Evolutionary conservation across 768 basidiomycete genomes (phyloP), one percentile per base, ranked within the genome.

Genomic region (Stropharia rugosoannulata): DNA sequence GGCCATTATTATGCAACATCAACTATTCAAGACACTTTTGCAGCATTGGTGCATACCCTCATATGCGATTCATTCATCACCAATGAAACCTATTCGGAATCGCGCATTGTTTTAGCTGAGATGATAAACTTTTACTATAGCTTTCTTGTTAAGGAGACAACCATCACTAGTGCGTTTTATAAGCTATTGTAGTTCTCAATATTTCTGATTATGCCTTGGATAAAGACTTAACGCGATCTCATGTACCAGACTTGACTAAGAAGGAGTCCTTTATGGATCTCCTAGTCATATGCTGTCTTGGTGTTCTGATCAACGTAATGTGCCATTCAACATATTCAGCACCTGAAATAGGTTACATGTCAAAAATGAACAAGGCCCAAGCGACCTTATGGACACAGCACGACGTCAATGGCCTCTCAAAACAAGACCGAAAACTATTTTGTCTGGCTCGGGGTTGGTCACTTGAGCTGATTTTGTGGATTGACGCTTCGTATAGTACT

Each of bases 1-100:
- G 59, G 63, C 2, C 67, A 69, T 48, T 68, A 58, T 29, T 65
- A 65, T 44, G n/a, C 58, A 0, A 45, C 59, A 0, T 29, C 43
- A 10, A 58, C 55, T 0, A 56, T 70, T 29, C 50, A 54, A 12
- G 50, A 56, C 2, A 63, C 64, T 0, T 40, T 59, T 8, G 43
- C 40, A 5, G 63, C 54, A 4, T 49, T 64, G 0, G 47, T 65
- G n/a, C 63, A 68, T 44, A 37, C 40, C 7, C 65, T 64, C 35
- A 39, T 63, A 3, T 43, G 44, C 2, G 38, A 56, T 10, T n/a
- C 8, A 5, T 29, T 50, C 2, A 25, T 63, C 35, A 65, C 61
- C 18, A 65, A 67, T 41, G 55, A 56, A 1, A 49, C 46, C 10
- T 60, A 65, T 42, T 2, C n/a, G n/a, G 29, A 55, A 8, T 47